Base-by-base conservation (phyloP, 2,329 filamentous ascomycete species). In the Verticillium albo-atrum region DNA sequence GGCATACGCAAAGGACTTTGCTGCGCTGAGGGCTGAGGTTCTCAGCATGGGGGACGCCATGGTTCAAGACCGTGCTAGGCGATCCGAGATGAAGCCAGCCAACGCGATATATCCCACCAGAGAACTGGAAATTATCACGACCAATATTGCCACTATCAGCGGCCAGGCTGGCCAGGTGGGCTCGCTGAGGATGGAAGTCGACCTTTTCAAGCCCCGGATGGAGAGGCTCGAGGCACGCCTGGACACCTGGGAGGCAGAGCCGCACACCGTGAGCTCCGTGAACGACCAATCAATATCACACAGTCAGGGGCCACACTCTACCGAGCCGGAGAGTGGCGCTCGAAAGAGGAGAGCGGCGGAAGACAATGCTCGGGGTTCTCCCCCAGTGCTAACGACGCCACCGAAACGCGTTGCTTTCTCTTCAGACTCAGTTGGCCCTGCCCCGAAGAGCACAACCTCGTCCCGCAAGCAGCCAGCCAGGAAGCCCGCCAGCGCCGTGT, bases 161-260 rank as follows among this genome's bases (percentile, higher is more conserved):
- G 69, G 71, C 61, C 69, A 71, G 35, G 73, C 74, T 25, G 75
- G 68, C 58, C 72, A 75, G 56, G 68, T 78, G 10, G 75, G 78
- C 57, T 71, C 68, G 7, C 63, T 78, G 25, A 73, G 75, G 63
- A 78, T 77, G 74, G 76, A 78, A 59, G 69, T 77, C 50, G 70
- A 76, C 47, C 68, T 79, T 2, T 68, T 77, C 58, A 75, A 74
- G 61, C 69, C 70, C 4, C 67, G 74, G 7, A 58, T 77, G 4
- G 70, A 74, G 57, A 67, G 71, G 20, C 65, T 75, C 17, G 75
- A 77, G 55, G 62, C 62, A 51, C 65, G 58, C n/a, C 54, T 51
- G 30, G 32, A 30, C 15, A 23, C 32, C 15, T 51, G 47, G 20
- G 47, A 25, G 17, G 47, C 47, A 2, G 25, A 51, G 15, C 34